Evolutionary conservation across 2,329 filamentous ascomycete genomes (phyloP).

Genomic region (Pseudocercospora cruenta): DNA sequence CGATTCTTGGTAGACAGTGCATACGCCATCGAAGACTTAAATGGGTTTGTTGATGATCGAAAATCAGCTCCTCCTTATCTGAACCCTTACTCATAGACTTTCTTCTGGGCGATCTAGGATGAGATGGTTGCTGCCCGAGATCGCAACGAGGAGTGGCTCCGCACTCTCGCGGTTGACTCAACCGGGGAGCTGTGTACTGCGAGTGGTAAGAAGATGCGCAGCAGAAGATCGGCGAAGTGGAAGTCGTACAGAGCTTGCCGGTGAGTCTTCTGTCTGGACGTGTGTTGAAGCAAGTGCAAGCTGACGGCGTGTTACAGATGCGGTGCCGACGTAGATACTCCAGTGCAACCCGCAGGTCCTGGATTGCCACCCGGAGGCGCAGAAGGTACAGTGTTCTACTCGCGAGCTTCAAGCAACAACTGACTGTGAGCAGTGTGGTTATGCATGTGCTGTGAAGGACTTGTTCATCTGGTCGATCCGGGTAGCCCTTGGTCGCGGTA

Average conservation of each 20-base stretch:
- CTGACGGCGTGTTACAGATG: not conserved
- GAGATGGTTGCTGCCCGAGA: not conserved
- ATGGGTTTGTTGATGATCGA: not conserved
- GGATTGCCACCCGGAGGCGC: not conserved
- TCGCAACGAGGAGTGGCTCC: not conserved
- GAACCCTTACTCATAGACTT: too few relatives aligned
- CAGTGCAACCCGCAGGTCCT: not conserved
- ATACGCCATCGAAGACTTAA: not conserved
- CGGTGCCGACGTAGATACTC: not conserved
- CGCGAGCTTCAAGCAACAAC: too few relatives aligned
- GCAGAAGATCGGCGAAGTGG: not conserved
- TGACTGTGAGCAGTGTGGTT: not conserved
- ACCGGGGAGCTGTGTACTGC: not conserved
- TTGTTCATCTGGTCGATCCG: not conserved
- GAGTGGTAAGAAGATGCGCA: not conserved
- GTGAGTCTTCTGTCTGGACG: not conserved
- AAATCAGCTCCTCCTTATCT: too few relatives aligned
- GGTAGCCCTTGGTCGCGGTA: not conserved
- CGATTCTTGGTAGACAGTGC: not conserved
- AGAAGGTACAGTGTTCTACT: not conserved
- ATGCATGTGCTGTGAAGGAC: not conserved
- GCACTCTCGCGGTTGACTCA: not conserved
- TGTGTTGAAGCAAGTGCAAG: too few relatives aligned
- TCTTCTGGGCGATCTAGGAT: too few relatives aligned
- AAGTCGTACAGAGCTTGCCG: not conserved